These are phyloP conservation scores for Trichoderma semiorbis DNA, from an alignment of 2,329 filamentous ascomycete genomes.

Conservation along the genomic window DNA sequence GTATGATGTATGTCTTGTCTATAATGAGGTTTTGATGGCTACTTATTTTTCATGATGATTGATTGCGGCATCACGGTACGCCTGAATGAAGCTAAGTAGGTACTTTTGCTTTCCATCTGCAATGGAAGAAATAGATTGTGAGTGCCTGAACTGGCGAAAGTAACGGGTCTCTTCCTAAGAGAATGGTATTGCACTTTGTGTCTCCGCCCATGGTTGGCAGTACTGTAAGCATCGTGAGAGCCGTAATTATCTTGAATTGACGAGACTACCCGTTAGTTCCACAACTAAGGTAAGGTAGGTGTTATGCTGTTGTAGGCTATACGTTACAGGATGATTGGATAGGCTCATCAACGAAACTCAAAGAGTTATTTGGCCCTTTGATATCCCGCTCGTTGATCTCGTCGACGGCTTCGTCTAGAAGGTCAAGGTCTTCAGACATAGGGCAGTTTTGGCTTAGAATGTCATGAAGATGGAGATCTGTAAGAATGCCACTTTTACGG, in stretches of 20 bases:
- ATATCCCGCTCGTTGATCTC: too few relatives aligned
- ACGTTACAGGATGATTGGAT: too few relatives aligned
- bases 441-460: too few relatives aligned
- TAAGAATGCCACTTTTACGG: too few relatives aligned
- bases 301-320: neutral
- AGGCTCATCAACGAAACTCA: too few relatives aligned
- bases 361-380: too few relatives aligned
- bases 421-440: too few relatives aligned
- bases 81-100: neutral
- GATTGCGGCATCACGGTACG: neutral
- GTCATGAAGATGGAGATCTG: too few relatives aligned
- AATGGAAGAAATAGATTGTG: neutral
- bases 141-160: neutral
- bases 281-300: neutral
- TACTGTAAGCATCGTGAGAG: too few relatives aligned
- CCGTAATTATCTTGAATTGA: too few relatives aligned
- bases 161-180: neutral
- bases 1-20: conserved; percentile 22
- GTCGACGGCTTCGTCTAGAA: too few relatives aligned
- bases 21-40: conserved; percentile 17
- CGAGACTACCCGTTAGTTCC: neutral
- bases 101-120: neutral
- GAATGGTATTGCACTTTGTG: neutral
- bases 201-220: neutral
- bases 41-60: neutral